Evolutionary conservation across 1,284 basidiomycete species (phyloP).

Genomic region (Ceratobasidium theobromae): DNA sequence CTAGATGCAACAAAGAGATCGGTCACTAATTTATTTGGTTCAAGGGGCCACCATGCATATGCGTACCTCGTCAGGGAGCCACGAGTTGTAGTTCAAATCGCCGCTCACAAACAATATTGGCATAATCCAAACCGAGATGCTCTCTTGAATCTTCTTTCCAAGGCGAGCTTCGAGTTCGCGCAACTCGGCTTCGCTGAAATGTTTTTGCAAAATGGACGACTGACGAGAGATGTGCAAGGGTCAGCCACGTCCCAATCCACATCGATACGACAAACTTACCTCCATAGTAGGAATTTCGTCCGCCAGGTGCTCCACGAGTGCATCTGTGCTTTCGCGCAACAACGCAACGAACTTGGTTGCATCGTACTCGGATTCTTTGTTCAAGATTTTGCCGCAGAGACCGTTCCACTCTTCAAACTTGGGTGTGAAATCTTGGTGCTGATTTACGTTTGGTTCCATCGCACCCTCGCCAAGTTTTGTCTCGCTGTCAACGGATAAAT

Average conservation of each 20-base stretch:
- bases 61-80: not conserved
- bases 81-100: not conserved
- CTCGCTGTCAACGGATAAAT: no score
- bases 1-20: no score
- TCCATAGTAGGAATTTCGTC: conserved; percentile 13
- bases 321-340: not conserved
- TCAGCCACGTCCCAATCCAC: not conserved
- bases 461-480: conserved; percentile 13
- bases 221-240: not conserved
- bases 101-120: not conserved
- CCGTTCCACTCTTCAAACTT: conserved; percentile 1
- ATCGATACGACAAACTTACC: no score
- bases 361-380: not conserved
- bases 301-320: not conserved
- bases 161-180: not conserved
- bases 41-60: not conserved
- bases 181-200: conserved; percentile 2
- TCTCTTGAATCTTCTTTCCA: not conserved
- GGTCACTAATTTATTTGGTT: not conserved
- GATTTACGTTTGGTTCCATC: conserved; percentile 1
- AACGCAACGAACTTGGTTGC: not conserved
- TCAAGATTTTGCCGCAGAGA: not conserved
- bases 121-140: not conserved
- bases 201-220: not conserved
- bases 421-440: conserved; percentile 15